These are phyloP conservation scores for Apiospora phragmitis DNA, from an alignment of 2,329 filamentous ascomycete species.

Conservation along the genomic window DNA sequence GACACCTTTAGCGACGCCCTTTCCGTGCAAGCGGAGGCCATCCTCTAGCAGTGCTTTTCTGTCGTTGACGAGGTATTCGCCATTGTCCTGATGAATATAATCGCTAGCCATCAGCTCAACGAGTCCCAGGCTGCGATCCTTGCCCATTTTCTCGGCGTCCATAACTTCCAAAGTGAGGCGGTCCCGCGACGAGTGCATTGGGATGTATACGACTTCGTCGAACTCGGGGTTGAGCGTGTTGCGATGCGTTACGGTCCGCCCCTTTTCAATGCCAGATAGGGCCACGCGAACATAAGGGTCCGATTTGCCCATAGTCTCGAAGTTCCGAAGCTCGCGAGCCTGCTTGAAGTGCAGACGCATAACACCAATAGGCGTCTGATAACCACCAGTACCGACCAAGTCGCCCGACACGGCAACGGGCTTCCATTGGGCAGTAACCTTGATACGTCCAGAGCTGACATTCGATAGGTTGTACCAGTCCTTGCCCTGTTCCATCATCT, in stretches of 20 bases:
- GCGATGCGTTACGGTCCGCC: slow-evolving; percentile 89
- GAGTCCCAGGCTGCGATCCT: slow-evolving; percentile 83
- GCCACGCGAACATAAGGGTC: slow-evolving; percentile 91
- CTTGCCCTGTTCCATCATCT: slow-evolving; percentile 86
- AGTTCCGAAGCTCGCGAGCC: slow-evolving; percentile 81
- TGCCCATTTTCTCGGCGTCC: slow-evolving; percentile 91
- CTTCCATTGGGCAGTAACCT: slow-evolving; percentile 93
- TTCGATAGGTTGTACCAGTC: slow-evolving; percentile 93
- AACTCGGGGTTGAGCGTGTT: slow-evolving; percentile 95
- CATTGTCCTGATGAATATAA: slow-evolving; percentile 74
- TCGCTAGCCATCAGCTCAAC: slow-evolving; percentile 77
- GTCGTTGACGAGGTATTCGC: slow-evolving; percentile 79
- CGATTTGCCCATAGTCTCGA: slow-evolving; percentile 94
- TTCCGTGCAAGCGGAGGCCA: slow-evolving; percentile 72
- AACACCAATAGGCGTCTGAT: slow-evolving; percentile 90
- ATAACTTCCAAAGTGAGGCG: slow-evolving; percentile 89
- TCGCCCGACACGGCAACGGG: slow-evolving; percentile 85
- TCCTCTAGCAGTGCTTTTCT: slow-evolving; percentile 68
- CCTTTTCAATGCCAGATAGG: slow-evolving; percentile 87
- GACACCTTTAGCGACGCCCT: slow-evolving; percentile 73
- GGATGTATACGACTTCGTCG: slow-evolving; percentile 94
- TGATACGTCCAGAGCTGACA: slow-evolving; percentile 79
- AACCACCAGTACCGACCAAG: slow-evolving; percentile 77
- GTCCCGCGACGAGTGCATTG: slow-evolving; percentile 82
- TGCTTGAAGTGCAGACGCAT: slow-evolving; percentile 91